Evolutionary conservation across 139 green algal species (phyloP).

Genomic region (Chlorella sp.): DNA sequence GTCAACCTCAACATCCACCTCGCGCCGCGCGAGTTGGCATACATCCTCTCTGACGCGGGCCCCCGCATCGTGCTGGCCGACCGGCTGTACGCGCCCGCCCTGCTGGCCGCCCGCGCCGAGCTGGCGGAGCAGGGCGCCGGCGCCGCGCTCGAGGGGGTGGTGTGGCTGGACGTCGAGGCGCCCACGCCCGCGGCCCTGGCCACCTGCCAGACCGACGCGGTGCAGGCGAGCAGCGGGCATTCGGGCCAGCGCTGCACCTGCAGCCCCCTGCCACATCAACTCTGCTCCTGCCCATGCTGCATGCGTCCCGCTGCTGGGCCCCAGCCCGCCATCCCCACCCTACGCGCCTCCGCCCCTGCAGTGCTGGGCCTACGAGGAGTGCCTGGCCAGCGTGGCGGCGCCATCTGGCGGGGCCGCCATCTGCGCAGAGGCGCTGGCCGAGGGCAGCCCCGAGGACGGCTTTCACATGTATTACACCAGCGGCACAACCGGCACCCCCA

Average conservation of each 20-base stretch:
- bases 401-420: background rate
- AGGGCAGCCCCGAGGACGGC: conserved; percentile 34
- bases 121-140: background rate
- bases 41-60: conserved; percentile 66
- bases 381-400: background rate
- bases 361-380: conserved; percentile 9
- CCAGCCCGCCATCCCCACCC: background rate
- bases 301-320: too few relatives aligned
- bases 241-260: background rate
- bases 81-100: conserved; percentile 1
- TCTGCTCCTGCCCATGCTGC: background rate
- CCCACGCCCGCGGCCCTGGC: too few relatives aligned
- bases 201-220: too few relatives aligned
- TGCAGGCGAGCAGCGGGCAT: too few relatives aligned
- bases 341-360: background rate
- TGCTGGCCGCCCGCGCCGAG: conserved; percentile 29
- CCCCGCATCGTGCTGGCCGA: conserved; percentile 59
- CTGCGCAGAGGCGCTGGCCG: conserved; percentile 15
- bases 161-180: conserved; percentile 32
- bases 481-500: conserved; percentile 63
- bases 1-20: conserved; percentile 86
- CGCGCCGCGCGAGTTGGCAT: conserved; percentile 65
- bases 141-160: background rate
- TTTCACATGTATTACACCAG: conserved; percentile 90
- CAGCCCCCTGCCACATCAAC: background rate